Evolutionary conservation across 2,329 filamentous ascomycete species (phyloP), one percentile per base, ranked within the genome.

Genomic region (Talaromyces sp.): DNA sequence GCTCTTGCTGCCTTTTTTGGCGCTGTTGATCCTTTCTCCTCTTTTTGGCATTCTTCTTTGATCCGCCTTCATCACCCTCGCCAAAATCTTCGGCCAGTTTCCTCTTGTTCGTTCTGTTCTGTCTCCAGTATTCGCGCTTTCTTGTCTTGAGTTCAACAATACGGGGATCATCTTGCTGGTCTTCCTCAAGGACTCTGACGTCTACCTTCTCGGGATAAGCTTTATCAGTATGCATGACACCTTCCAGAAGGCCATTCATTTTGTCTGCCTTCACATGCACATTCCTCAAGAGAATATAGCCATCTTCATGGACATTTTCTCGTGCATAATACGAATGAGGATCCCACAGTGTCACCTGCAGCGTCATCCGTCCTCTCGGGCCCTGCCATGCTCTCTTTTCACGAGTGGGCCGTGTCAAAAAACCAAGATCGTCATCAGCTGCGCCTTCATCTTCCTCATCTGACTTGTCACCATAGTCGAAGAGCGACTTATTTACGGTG

Each of bases 271-370:
- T 89, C 62, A 91, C 79, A 19, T 87, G 87, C 3, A 96, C 79
- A 65, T 97, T 96, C 21, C 77, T 80, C 5, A 97, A 71, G 3
- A 74, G 74, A 2, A 96, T 74, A 78, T 87, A 86, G 22, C 84
- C 76, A 3, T 83, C 82, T n/a, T 75, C 70, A 2, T 78, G 74
- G 25, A 94, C 74, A 6, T 83, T 70, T 0, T 79, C 67, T 15
- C 78, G 79, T n/a, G 87, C 80, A 62, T 76, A 83, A 1, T 69
- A 65, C 1, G 85, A 83, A 69, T 96, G 88, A 0, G 83, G 82
- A 13, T 87, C 84, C 70, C 80, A 95, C 28, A 89, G 79, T 28
- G 84, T 88, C 22, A 97, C 74, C 64, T 87, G 85, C 54, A 97
- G 77, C 1, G 85, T 87, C 67, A 82, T 77, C 66, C 86, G 85